A percentile compares a stretch with the other conserved stretches of the same genome.
phyloP scores from a whole-genome alignment of 192 early-diverging fungal genomes.

The Allomyces arbusculus region DNA sequence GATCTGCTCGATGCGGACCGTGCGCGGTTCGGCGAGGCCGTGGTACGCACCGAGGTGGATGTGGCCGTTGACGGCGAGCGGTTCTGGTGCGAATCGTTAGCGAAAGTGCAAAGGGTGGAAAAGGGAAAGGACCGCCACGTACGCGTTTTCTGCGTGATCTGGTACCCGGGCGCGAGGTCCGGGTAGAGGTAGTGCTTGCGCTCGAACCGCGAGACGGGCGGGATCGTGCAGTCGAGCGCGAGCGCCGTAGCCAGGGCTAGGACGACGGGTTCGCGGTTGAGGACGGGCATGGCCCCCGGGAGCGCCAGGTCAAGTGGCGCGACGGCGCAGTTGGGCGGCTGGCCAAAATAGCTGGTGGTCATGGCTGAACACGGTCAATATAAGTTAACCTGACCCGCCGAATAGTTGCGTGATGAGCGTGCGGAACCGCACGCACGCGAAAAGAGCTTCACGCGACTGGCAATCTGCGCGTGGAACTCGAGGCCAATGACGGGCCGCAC shows the following conservation, averaged over 20 bases:
- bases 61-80: too few relatives aligned
- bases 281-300: conserved; percentile 67
- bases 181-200: conserved; percentile 93
- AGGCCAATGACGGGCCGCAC: conserved; percentile 49
- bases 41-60: too few relatives aligned
- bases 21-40: not conserved
- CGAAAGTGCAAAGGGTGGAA: too few relatives aligned
- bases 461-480: conserved; percentile 74
- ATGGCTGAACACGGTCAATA: not conserved
- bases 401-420: too few relatives aligned
- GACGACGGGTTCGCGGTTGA: conserved; percentile 55
- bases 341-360: conserved; percentile 23
- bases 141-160: conserved; percentile 69
- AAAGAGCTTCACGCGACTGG: conserved; percentile 60
- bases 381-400: too few relatives aligned
- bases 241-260: conserved; percentile 52
- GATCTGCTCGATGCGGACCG: conserved; percentile 56
- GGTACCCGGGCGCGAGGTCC: conserved; percentile 80
- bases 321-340: conserved; percentile 53
- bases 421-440: conserved; percentile 44
- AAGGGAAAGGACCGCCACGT: too few relatives aligned
- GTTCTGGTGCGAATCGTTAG: too few relatives aligned
- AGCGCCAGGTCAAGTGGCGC: conserved; percentile 59
- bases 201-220: conserved; percentile 53
- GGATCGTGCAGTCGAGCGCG: conserved; percentile 42